These are phyloP conservation scores for Tylopilus orsonianus DNA, from an alignment of 1,284 basidiomycete species.

Conservation along the genomic window DNA sequence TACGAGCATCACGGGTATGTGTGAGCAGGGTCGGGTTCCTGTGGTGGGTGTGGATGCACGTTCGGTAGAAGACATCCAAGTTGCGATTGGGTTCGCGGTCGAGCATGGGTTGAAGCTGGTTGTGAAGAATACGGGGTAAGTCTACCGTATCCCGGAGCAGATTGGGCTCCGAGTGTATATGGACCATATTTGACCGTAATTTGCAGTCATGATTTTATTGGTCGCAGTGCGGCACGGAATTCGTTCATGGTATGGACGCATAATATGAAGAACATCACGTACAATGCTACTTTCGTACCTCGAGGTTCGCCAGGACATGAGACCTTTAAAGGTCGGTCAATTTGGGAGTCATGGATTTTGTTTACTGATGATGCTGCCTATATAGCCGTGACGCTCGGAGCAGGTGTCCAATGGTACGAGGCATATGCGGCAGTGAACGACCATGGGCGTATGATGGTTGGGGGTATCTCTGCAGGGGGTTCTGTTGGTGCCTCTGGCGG, in stretches of 20 bases:
- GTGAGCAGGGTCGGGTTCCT: constrained; percentile 16
- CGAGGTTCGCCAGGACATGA: constrained; percentile 26
- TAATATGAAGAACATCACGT: constrained; percentile 38
- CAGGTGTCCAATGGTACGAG: constrained; percentile 47
- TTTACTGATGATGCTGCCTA: neutral
- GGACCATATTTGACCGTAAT: neutral
- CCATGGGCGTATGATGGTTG: constrained; percentile 37
- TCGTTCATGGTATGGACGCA: constrained; percentile 43
- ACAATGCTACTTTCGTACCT: constrained; percentile 34
- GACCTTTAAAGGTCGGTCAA: constrained; percentile 12
- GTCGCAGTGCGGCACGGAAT: constrained; percentile 37
- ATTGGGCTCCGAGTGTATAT: no score
- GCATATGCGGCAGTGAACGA: constrained; percentile 40
- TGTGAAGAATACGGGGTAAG: constrained; percentile 48
- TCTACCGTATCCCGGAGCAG: neutral
- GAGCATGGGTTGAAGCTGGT: constrained; percentile 42
- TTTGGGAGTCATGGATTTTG: neutral
- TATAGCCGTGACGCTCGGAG: constrained; percentile 41
- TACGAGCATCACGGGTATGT: constrained; percentile 9
- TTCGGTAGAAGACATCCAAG: constrained; percentile 38
- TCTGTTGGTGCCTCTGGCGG: constrained; percentile 43
- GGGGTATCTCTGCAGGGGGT: constrained; percentile 40
- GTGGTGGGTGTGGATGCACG: constrained; percentile 29
- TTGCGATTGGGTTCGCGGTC: constrained; percentile 30
- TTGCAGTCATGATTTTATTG: constrained; percentile 37